Evolutionary conservation across 352 stramenopile genomes (phyloP).

Genomic region (Phytophthora megakarya): DNA sequence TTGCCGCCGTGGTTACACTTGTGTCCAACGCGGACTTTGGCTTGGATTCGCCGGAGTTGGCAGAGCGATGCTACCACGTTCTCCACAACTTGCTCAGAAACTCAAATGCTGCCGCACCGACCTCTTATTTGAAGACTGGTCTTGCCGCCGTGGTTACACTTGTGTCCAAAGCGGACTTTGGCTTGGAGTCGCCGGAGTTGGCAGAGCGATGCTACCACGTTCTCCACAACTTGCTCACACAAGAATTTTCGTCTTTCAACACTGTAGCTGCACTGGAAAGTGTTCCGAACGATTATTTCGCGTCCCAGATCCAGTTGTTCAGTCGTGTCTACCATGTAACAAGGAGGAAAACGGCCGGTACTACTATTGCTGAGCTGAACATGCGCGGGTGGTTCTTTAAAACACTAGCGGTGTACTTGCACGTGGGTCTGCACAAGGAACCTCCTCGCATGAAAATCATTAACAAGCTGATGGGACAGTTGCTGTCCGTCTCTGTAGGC

Average conservation of each 20-base stretch:
- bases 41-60: constrained; percentile 63
- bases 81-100: constrained; percentile 66
- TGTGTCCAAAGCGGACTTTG: constrained; percentile 76
- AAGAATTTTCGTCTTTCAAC: constrained; percentile 66
- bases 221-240: constrained; percentile 63
- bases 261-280: constrained; percentile 66
- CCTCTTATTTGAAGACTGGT: constrained; percentile 51
- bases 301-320: constrained; percentile 70
- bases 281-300: constrained; percentile 68
- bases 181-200: constrained; percentile 62
- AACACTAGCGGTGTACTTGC: constrained; percentile 76
- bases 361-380: constrained; percentile 62
- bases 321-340: constrained; percentile 46
- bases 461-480: constrained; percentile 62
- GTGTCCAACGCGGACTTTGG: constrained; percentile 76
- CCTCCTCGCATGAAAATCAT: constrained; percentile 69
- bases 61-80: constrained; percentile 69
- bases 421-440: constrained; percentile 71
- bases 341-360: constrained; percentile 41
- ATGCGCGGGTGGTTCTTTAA: constrained; percentile 89
- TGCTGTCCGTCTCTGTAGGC: constrained; percentile 42
- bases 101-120: too few relatives aligned
- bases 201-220: constrained; percentile 72
- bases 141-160: constrained; percentile 76
- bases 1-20: constrained; percentile 77